Conservation (phyloP, 352 stramenopile species). For the Pythium monospermum region DNA sequence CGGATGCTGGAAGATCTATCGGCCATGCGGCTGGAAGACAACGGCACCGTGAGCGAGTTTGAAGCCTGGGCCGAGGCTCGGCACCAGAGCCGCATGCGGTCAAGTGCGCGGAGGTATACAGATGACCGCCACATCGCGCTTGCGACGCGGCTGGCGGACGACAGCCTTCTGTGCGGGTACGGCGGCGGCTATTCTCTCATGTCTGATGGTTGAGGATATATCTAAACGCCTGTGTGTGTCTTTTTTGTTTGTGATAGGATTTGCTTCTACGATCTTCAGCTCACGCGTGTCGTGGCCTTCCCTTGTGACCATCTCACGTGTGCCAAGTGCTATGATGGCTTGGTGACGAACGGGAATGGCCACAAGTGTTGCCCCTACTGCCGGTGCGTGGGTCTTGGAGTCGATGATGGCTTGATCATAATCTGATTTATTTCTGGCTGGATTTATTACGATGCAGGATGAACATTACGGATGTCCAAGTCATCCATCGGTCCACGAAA, state of each 20-base stretch:
- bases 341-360: conserved; percentile 39
- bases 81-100: not conserved
- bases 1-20: conserved; percentile 38
- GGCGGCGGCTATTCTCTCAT: too few relatives aligned
- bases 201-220: not conserved
- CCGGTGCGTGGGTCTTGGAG: conserved; percentile 21
- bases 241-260: conserved; percentile 26
- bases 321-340: conserved; percentile 44
- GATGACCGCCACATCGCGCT: conserved; percentile 43
- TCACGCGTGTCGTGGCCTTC: conserved; percentile 50
- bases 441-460: conserved; percentile 5
- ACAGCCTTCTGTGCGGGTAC: conserved; percentile 61
- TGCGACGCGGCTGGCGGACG: conserved; percentile 45
- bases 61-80: conserved; percentile 26
- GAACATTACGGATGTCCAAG: conserved; percentile 15
- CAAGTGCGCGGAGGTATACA: conserved; percentile 30
- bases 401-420: too few relatives aligned
- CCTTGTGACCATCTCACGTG: conserved; percentile 64
- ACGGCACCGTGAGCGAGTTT: conserved; percentile 40
- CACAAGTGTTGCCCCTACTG: conserved; percentile 69
- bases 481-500: conserved; percentile 25
- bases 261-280: conserved; percentile 61
- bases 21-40: conserved; percentile 25
- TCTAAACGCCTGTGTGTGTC: not conserved
- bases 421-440: too few relatives aligned